Conservation (phyloP, 805 yeast genomes). For the Candida schatavii region DNA sequence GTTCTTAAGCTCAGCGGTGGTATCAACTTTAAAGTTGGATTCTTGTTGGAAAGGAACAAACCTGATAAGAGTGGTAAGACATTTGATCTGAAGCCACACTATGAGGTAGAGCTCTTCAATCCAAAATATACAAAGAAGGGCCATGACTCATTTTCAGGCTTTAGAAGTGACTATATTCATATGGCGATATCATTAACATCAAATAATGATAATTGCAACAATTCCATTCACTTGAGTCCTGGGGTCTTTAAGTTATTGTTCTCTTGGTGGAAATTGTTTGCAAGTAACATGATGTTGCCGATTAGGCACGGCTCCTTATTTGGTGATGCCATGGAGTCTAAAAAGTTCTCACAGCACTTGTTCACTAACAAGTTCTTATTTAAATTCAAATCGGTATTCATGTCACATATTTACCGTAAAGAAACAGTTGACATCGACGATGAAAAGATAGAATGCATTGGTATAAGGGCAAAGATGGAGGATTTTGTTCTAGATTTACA, state of each 20-base stretch:
- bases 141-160: slow-evolving; percentile 42
- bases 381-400: slow-evolving; percentile 64
- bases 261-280: slow-evolving; percentile 83
- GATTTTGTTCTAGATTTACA: slow-evolving; percentile 39
- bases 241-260: slow-evolving; percentile 63
- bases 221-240: slow-evolving; percentile 78
- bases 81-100: slow-evolving; percentile 54
- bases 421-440: slow-evolving; percentile 37
- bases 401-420: slow-evolving; percentile 69
- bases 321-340: slow-evolving; percentile 49
- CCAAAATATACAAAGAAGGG: slow-evolving; percentile 44
- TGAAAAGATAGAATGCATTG: slow-evolving; percentile 56
- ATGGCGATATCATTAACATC: slow-evolving; percentile 41
- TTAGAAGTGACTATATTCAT: slow-evolving; percentile 38
- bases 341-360: slow-evolving; percentile 73
- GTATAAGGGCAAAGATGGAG: slow-evolving; percentile 52
- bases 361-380: slow-evolving; percentile 79
- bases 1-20: slow-evolving; percentile 62
- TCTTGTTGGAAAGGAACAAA: slow-evolving; percentile 49
- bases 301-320: slow-evolving; percentile 73
- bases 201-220: slow-evolving; percentile 43
- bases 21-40: slow-evolving; percentile 55
- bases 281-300: slow-evolving; percentile 77
- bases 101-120: slow-evolving; percentile 53
- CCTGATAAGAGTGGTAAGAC: slow-evolving; percentile 23